Percentiles rank a stretch among this genome's conserved stretches.
phyloP scores from a whole-genome alignment of 805 yeast genomes.

The Saitoella complicata region DNA sequence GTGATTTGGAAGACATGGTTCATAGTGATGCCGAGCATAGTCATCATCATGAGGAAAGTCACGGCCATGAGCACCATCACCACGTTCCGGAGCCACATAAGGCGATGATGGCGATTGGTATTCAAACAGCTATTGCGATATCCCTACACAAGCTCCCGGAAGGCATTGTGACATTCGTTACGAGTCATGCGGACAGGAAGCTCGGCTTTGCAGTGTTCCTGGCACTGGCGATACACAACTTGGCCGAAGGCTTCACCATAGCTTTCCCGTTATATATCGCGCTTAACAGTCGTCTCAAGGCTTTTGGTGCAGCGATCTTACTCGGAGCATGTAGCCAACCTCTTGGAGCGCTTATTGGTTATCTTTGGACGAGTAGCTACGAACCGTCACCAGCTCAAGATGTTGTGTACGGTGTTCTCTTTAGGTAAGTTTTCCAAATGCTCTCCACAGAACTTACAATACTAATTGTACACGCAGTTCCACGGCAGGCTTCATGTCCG shows the following conservation, averaged over 20 bases:
- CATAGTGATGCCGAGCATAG: constrained; percentile 6
- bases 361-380: constrained; percentile 25
- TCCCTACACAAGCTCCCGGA: constrained; percentile 88
- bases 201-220: constrained; percentile 69
- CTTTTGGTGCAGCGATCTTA: constrained; percentile 46
- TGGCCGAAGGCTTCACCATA: constrained; percentile 89
- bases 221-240: constrained; percentile 76
- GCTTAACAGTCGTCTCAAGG: constrained; percentile 41
- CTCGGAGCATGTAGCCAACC: constrained; percentile 83
- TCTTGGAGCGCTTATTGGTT: constrained; percentile 67
- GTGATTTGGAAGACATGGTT: neutral
- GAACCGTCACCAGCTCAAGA: neutral
- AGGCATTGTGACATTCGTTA: constrained; percentile 77
- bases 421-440: constrained; percentile 22
- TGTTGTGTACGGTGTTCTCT: constrained; percentile 37
- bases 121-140: constrained; percentile 79
- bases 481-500: constrained; percentile 60
- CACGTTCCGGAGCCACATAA: constrained; percentile 64
- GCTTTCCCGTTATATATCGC: constrained; percentile 78
- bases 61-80: constrained; percentile 48
- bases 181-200: constrained; percentile 46
- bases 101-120: constrained; percentile 65
- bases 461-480: constrained; percentile 13
- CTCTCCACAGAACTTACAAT: no score
- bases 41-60: constrained; percentile 17